These are phyloP conservation scores for Phytophthora ohioensis DNA, from an alignment of 352 stramenopile genomes.

Conservation along the genomic window DNA sequence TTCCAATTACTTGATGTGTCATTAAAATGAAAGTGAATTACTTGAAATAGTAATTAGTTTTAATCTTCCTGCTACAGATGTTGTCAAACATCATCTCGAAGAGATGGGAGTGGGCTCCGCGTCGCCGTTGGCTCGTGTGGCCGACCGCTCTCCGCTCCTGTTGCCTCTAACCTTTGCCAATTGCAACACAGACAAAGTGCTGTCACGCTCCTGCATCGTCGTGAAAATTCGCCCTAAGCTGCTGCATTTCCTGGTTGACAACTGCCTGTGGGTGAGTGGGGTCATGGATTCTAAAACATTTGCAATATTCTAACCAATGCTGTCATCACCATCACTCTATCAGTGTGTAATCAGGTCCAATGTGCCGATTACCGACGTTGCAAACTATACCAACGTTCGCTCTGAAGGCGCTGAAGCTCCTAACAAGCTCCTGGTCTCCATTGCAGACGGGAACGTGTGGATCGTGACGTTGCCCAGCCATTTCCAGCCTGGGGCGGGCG, in stretches of 20 bases:
- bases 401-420: not conserved
- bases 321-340: not conserved
- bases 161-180: constrained; percentile 14
- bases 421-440: constrained; percentile 45
- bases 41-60: no score
- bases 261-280: constrained; percentile 48
- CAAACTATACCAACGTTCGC: constrained; percentile 12
- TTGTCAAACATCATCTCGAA: not conserved
- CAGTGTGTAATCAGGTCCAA: constrained; percentile 58
- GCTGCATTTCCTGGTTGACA: constrained; percentile 60
- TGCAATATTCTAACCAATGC: constrained; percentile 2
- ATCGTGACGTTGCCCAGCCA: constrained; percentile 45
- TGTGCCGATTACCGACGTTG: constrained; percentile 48
- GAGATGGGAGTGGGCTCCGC: not conserved
- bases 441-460: constrained; percentile 58
- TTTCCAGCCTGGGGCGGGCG: constrained; percentile 5
- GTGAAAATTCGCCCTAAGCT: constrained; percentile 58
- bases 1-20: no score
- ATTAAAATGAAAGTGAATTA: no score
- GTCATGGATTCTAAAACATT: not conserved
- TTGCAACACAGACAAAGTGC: not conserved
- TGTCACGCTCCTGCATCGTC: constrained; percentile 19
- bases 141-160: constrained; percentile 45
- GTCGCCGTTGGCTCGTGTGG: constrained; percentile 51
- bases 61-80: no score